Evolutionary conservation across 129 eudicot species (phyloP), one percentile per base, ranked within the genome.

Genomic region (Lactuca saligna): DNA sequence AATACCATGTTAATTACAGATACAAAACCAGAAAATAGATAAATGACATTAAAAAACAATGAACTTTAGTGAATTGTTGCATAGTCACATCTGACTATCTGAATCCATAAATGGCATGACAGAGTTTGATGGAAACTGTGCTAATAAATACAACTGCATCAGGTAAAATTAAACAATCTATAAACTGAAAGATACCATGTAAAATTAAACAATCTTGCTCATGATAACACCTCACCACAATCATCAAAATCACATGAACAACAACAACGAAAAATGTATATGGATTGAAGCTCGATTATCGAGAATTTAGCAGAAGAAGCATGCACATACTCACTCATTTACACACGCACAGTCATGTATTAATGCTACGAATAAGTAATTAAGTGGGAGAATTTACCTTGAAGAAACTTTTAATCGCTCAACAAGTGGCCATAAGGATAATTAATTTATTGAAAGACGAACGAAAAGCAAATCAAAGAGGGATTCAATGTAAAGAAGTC

Each of bases 401-500:
- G 50, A 58, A 31, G 66, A 57, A 66, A 42, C 17, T 67, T 57
- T 59, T 49, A 75, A 58, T 58, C 42, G 46, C 32, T 35, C 66
- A 53, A 58, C 74, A 46, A 46, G 51, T 46, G 51, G 51, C n/a
- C 51, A n/a, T 10, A 46, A 46, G 37, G 53, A 66, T 16, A 37
- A 66, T 6, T 29, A 20, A 20, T 57, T 17, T 20, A 56, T 10
- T 1, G 57, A 65, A 7, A 54, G 2, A 56, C 56, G 57, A 42
- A 61, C 37, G 13, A 3, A 72, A 3, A 33, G 14, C 34, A 16
- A 60, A 38, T 12, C 54, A 11, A 63, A 71, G 50, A 37, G 54
- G 59, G 54, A 73, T 63, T 63, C 35, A 55, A 73, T 67, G 25
- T 17, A 39, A 74, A 66, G 32, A 37, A 65, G 64, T 65, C 39